phyloP scores from a whole-genome alignment of 352 stramenopile species.

The Pythium diclinum region DNA sequence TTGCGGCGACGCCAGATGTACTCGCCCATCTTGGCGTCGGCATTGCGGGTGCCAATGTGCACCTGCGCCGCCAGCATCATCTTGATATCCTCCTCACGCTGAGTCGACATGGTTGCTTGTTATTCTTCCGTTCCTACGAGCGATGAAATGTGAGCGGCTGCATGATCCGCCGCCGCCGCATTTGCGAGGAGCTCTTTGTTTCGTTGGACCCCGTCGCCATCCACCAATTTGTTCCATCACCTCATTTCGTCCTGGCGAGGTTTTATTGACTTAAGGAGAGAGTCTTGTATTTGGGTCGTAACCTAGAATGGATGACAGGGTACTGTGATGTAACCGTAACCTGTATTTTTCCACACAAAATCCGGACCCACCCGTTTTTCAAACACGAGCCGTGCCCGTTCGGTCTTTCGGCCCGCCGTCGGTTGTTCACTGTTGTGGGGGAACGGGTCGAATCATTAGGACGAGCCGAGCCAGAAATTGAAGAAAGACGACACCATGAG shows the following conservation, averaged over 20 bases:
- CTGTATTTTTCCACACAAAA: background rate
- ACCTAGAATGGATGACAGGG: background rate
- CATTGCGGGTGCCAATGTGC: constrained; percentile 99
- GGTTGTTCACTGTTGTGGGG: constrained; percentile 26
- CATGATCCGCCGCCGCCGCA: background rate
- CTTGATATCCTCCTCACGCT: constrained; percentile 99
- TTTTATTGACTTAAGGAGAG: constrained; percentile 16
- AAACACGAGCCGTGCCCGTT: background rate
- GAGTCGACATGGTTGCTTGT: constrained; percentile 72
- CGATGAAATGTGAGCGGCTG: constrained; percentile 45
- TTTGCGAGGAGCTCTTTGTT: background rate
- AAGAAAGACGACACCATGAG: background rate
- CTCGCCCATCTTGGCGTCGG: constrained; percentile 97
- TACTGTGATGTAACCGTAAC: background rate
- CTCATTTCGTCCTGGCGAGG: constrained; percentile 8
- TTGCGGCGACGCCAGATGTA: constrained; percentile 99
- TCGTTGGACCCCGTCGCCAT: too few relatives aligned
- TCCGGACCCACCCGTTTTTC: constrained; percentile 6
- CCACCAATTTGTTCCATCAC: constrained; percentile 16
- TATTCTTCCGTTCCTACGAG: constrained; percentile 45
- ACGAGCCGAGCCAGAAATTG: background rate
- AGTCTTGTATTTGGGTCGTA: background rate
- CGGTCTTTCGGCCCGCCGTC: constrained; percentile 18
- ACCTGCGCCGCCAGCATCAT: constrained; percentile 99
- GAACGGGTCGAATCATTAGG: constrained; percentile 20